These are phyloP conservation scores for Hypocrella siamensis DNA, from an alignment of 2,329 filamentous ascomycete genomes.

Conservation along the genomic window DNA sequence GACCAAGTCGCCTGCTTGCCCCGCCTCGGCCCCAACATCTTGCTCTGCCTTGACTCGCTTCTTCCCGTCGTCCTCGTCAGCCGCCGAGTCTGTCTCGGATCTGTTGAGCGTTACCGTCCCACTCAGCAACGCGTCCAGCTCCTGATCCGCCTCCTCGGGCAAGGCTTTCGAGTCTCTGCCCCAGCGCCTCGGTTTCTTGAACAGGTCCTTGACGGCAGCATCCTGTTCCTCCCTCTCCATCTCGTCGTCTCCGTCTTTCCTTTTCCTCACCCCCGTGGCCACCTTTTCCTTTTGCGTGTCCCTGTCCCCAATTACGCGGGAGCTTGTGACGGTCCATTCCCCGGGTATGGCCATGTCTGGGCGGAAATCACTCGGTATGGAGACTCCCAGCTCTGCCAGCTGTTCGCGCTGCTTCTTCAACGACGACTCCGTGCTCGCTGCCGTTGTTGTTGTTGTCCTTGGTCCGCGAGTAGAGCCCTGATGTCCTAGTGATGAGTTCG, in stretches of 20 bases:
- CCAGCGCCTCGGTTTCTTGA: constrained; percentile 43
- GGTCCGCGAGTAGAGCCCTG: not conserved
- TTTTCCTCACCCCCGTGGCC: constrained; percentile 44
- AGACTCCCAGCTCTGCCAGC: constrained; percentile 73
- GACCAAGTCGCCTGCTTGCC: constrained; percentile 13
- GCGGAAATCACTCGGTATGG: constrained; percentile 63
- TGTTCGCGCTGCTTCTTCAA: constrained; percentile 76
- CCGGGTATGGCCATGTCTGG: constrained; percentile 75
- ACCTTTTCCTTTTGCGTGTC: constrained; percentile 17
- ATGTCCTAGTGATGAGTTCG: constrained; percentile 1
- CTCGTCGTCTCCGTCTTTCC: constrained; percentile 42
- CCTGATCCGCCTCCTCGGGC: constrained; percentile 30
- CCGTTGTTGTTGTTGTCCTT: not conserved
- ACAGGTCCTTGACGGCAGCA: constrained; percentile 39
- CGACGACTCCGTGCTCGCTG: constrained; percentile 33
- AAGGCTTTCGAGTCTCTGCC: constrained; percentile 35
- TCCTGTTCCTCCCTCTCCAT: constrained; percentile 47
- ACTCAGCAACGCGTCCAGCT: constrained; percentile 46
- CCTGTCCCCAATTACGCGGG: constrained; percentile 37
- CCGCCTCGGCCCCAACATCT: constrained; percentile 20
- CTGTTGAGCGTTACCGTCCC: constrained; percentile 11
- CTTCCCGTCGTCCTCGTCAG: constrained; percentile 10
- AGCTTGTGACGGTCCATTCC: constrained; percentile 65
- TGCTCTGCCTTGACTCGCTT: constrained; percentile 13
- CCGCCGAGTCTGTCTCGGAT: constrained; percentile 8